These are phyloP conservation scores for Trypanosomatidae sp. DNA, from an alignment of 208 protist species.

Conservation along the genomic window DNA sequence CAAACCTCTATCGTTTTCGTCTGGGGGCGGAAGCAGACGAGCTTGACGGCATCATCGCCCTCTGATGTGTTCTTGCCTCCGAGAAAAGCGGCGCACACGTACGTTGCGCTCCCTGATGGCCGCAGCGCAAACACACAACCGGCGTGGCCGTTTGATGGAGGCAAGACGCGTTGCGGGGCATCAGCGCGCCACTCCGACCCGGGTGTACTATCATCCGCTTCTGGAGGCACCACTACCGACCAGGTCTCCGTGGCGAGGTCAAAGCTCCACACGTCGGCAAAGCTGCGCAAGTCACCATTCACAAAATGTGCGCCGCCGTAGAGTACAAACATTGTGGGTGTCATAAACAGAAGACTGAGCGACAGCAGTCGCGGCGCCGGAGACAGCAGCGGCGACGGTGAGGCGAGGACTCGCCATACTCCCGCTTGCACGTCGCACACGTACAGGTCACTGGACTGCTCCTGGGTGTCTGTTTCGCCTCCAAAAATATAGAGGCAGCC, in stretches of 20 bases:
- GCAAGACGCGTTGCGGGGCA: conserved; percentile 11
- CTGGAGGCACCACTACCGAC: conserved; percentile 4
- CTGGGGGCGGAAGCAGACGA: conserved; percentile 12
- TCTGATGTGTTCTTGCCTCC: conserved; percentile 62
- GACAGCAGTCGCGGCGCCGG: conserved; percentile 53
- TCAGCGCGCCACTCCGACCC: background rate
- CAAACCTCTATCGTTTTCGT: conserved; percentile 1
- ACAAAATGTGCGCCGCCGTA: conserved; percentile 75
- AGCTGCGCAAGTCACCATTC: conserved; percentile 44
- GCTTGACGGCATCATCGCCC: conserved; percentile 62
- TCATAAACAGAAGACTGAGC: conserved; percentile 44
- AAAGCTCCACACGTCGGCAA: conserved; percentile 50
- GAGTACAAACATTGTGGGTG: conserved; percentile 33
- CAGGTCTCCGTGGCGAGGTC: conserved; percentile 29
- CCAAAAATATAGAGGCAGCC: conserved; percentile 59
- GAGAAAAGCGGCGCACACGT: conserved; percentile 41
- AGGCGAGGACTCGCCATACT: conserved; percentile 35
- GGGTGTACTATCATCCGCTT: background rate
- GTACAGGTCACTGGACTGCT: conserved; percentile 55
- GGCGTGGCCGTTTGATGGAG: conserved; percentile 43
- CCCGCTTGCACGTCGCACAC: conserved; percentile 31
- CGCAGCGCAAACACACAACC: conserved; percentile 24
- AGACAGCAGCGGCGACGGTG: conserved; percentile 19
- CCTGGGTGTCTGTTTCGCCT: conserved; percentile 50
- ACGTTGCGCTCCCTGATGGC: background rate